Percentiles rank a stretch among this genome's conserved stretches.
Evolutionary conservation across 495 filamentous ascomycete genomes (phyloP).

Genomic region (Endocarpon pusillum): DNA sequence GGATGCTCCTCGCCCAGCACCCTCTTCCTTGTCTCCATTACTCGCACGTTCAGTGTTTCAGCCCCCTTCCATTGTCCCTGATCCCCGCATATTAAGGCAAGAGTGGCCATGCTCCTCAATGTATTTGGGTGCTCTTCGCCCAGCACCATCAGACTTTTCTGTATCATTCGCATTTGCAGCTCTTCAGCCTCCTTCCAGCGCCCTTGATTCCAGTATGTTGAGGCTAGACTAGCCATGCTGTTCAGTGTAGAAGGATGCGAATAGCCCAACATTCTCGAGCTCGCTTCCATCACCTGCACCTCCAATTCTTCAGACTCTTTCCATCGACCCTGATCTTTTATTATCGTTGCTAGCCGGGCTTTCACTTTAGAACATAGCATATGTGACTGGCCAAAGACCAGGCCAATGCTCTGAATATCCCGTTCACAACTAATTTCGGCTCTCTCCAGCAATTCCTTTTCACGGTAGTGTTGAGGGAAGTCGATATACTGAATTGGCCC

Average conservation of each 20-base stretch:
- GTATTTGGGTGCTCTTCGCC: slow-evolving; percentile 19
- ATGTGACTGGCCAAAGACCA: not conserved
- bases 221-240: slow-evolving; percentile 2
- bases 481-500: not conserved
- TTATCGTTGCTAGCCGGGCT: slow-evolving; percentile 14
- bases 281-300: not conserved
- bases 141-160: slow-evolving; percentile 9
- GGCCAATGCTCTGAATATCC: not conserved
- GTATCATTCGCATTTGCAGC: slow-evolving; percentile 1
- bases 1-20: slow-evolving; percentile 7
- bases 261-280: not conserved
- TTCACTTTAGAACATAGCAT: slow-evolving; percentile 3
- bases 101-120: slow-evolving; percentile 12
- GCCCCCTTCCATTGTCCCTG: slow-evolving; percentile 1
- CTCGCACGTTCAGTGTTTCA: slow-evolving; percentile 3
- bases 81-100: not conserved
- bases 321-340: slow-evolving; percentile 2
- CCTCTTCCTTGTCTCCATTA: not conserved
- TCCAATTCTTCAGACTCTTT: not conserved
- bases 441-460: not conserved
- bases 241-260: not conserved
- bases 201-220: not conserved
- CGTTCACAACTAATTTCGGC: not conserved
- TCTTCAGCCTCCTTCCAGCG: slow-evolving; percentile 2
- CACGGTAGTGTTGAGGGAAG: not conserved